A percentile compares a stretch with the other conserved stretches of the same genome.
These are phyloP conservation scores for Hanseniaspora vineae DNA, from an alignment of 805 yeast species.

Conservation along the genomic window DNA sequence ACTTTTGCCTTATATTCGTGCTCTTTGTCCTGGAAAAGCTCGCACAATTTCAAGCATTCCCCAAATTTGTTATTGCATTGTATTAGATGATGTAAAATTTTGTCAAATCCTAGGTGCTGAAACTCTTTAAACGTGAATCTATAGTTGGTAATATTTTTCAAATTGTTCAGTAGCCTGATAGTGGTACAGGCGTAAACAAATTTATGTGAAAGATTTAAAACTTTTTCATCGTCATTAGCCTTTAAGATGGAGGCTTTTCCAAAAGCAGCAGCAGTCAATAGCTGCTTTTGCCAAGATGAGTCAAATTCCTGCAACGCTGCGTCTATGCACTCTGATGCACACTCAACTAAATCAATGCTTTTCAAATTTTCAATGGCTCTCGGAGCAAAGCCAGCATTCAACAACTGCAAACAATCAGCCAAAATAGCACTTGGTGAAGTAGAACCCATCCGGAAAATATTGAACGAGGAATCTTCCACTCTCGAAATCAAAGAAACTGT, in stretches of 20 bases:
- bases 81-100: conserved; percentile 43
- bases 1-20: conserved; percentile 22
- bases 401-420: conserved; percentile 60
- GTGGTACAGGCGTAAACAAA: conserved; percentile 52
- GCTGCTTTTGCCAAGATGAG: conserved; percentile 63
- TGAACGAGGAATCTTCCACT: conserved; percentile 44
- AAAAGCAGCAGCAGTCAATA: conserved; percentile 70
- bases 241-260: conserved; percentile 50
- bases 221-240: not conserved
- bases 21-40: not conserved
- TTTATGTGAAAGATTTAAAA: conserved; percentile 31
- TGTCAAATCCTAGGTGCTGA: conserved; percentile 37
- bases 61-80: conserved; percentile 41
- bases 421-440: conserved; percentile 71
- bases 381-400: conserved; percentile 45
- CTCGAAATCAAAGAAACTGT: conserved; percentile 49
- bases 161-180: conserved; percentile 55
- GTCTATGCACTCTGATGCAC: conserved; percentile 56
- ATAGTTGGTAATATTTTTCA: conserved; percentile 53
- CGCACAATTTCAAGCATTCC: conserved; percentile 43
- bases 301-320: conserved; percentile 75
- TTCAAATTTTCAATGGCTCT: conserved; percentile 68
- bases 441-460: conserved; percentile 73
- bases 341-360: conserved; percentile 38
- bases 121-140: conserved; percentile 51